phyloP scores from a whole-genome alignment of 2,329 filamentous ascomycete species.

The Aspergillus sp. region DNA sequence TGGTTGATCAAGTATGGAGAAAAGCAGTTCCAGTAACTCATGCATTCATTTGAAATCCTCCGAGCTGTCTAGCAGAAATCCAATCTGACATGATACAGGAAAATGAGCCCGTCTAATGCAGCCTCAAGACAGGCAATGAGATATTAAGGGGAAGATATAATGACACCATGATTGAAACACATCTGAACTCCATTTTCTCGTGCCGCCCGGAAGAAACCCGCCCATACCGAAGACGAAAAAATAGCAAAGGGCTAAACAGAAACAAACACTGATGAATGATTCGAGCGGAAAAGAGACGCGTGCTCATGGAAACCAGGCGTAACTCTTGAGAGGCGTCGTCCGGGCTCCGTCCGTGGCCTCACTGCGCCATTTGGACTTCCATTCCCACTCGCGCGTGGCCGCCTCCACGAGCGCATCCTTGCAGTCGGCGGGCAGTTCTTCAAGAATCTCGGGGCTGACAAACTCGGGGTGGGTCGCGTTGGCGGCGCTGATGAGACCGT shows the following conservation, averaged over 20 bases:
- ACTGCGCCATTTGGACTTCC: constrained; percentile 72
- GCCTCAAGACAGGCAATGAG: background rate
- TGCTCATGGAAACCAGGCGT: constrained; percentile 38
- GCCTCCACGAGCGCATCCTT: constrained; percentile 70
- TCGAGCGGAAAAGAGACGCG: background rate
- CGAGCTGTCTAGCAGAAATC: too few relatives aligned
- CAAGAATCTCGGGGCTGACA: constrained; percentile 40
- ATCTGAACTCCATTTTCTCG: constrained; percentile 15
- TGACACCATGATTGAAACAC: constrained; percentile 5
- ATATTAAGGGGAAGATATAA: constrained; percentile 2
- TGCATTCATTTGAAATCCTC: too few relatives aligned
- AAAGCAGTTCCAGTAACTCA: too few relatives aligned
- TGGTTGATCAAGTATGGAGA: background rate
- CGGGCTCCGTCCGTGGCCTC: constrained; percentile 58
- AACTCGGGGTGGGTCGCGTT: constrained; percentile 37
- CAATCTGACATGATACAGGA: background rate
- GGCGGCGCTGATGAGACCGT: constrained; percentile 39
- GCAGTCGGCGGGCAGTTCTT: constrained; percentile 53
- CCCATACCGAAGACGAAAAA: constrained; percentile 15
- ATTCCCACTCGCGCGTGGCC: constrained; percentile 62
- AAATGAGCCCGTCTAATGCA: background rate
- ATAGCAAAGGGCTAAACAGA: constrained; percentile 7
- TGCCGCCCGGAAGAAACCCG: constrained; percentile 18
- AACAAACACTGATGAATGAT: constrained; percentile 18
- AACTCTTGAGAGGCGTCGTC: constrained; percentile 34